Evolutionary conservation across 2,329 filamentous ascomycete species (phyloP).

Genomic region (Fusarium paranaense): DNA sequence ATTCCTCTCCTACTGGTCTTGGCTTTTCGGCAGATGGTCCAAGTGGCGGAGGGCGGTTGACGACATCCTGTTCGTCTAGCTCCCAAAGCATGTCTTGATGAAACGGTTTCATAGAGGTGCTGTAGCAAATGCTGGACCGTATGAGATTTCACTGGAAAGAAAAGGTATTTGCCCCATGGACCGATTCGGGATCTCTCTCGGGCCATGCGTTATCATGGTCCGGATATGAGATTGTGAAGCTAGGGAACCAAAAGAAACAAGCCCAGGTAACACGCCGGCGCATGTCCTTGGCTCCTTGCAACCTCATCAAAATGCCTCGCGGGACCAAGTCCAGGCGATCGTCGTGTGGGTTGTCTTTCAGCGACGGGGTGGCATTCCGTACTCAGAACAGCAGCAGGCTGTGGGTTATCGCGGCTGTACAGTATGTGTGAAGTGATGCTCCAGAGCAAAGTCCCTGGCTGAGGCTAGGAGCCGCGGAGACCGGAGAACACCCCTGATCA

Average conservation of each 20-base stretch:
- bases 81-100: background rate
- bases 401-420: conserved; percentile 10
- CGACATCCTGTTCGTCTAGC: background rate
- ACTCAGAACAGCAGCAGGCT: background rate
- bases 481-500: conserved; percentile 13
- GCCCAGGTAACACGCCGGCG: background rate
- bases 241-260: background rate
- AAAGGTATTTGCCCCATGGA: background rate
- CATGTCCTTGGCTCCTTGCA: background rate
- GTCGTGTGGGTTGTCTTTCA: background rate
- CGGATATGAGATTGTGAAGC: background rate
- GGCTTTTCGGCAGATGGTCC: background rate
- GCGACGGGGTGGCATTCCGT: background rate
- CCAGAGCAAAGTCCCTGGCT: background rate
- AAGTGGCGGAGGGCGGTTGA: background rate
- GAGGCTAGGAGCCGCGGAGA: conserved; percentile 4
- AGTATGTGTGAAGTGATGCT: background rate
- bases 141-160: background rate
- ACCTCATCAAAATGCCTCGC: background rate
- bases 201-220: background rate
- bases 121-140: background rate
- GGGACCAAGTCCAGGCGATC: background rate
- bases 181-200: background rate
- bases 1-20: conserved; percentile 9
- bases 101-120: background rate